phyloP scores from a whole-genome alignment of 2,329 filamentous ascomycete genomes.

The Penicillium sp. region DNA sequence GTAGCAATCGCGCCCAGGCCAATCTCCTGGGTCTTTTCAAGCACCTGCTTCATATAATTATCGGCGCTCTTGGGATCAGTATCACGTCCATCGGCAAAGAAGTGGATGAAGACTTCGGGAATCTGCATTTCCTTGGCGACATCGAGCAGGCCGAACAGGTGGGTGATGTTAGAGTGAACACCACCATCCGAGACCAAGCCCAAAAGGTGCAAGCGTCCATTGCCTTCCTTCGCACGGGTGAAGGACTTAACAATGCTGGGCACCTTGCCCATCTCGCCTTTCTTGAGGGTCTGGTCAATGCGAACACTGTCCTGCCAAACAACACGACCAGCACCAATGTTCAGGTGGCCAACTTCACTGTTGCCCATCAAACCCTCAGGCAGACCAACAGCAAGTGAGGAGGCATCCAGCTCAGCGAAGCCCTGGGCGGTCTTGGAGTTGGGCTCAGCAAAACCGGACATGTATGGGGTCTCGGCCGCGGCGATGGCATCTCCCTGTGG shows the following conservation, averaged over 20 bases:
- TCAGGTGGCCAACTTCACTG: conserved; percentile 96
- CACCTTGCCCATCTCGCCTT: conserved; percentile 72
- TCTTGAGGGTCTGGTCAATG: conserved; percentile 91
- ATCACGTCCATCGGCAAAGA: conserved; percentile 97
- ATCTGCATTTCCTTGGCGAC: conserved; percentile 86
- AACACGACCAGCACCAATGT: conserved; percentile 95
- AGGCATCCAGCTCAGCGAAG: conserved; percentile 91
- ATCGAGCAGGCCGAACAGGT: conserved; percentile 81
- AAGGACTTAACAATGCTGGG: conserved; percentile 76
- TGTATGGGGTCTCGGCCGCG: conserved; percentile 86
- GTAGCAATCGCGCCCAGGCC: conserved; percentile 86
- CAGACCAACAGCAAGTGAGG: conserved; percentile 90
- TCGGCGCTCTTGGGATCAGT: conserved; percentile 94
- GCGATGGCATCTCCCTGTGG: conserved; percentile 93
- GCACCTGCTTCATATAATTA: conserved; percentile 81
- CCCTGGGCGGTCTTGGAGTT: conserved; percentile 74
- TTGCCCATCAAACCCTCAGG: conserved; percentile 99
- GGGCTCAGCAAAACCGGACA: conserved; percentile 75
- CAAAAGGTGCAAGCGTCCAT: conserved; percentile 86
- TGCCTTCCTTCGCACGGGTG: conserved; percentile 76
- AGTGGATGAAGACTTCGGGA: conserved; percentile 95
- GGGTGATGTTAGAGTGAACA: conserved; percentile 94
- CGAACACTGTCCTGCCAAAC: conserved; percentile 98
- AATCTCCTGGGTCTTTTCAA: conserved; percentile 78
- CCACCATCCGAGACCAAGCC: conserved; percentile 93